phyloP scores from a whole-genome alignment of 306 rosid genomes.

The Phaseolus lunatus region DNA sequence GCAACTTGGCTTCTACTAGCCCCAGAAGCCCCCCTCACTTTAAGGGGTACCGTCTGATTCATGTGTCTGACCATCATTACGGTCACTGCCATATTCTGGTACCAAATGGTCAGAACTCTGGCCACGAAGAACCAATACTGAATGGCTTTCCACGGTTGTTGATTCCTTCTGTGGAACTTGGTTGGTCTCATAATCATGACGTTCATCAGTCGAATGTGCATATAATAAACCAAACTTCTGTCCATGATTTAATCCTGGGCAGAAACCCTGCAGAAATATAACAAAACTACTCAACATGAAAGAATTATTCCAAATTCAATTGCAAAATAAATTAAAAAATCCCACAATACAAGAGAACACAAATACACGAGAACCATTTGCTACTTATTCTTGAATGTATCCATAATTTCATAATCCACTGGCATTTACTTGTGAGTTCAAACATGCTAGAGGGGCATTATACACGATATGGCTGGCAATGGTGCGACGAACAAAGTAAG shows the following conservation, averaged over 20 bases:
- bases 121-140: constrained; percentile 50
- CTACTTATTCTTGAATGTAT: neutral
- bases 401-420: neutral
- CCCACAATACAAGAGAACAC: neutral
- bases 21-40: constrained; percentile 39
- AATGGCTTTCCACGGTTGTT: constrained; percentile 55
- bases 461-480: neutral
- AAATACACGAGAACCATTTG: neutral
- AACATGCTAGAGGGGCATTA: neutral
- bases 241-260: constrained; percentile 84
- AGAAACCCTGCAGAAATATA: constrained; percentile 73
- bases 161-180: constrained; percentile 51
- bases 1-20: constrained; percentile 25
- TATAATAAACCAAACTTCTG: constrained; percentile 75
- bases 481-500: neutral
- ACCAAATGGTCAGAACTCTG: constrained; percentile 51
- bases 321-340: neutral
- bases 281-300: constrained; percentile 23
- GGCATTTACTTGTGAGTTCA: constrained; percentile 9
- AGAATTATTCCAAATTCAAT: constrained; percentile 5
- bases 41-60: constrained; percentile 41
- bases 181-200: constrained; percentile 48
- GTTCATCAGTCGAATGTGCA: constrained; percentile 47
- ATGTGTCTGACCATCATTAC: constrained; percentile 47
- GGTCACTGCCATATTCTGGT: constrained; percentile 42